These are phyloP conservation scores for Eutrema salsugineum DNA, from an alignment of 441 rosid genomes.

Conservation along the genomic window DNA sequence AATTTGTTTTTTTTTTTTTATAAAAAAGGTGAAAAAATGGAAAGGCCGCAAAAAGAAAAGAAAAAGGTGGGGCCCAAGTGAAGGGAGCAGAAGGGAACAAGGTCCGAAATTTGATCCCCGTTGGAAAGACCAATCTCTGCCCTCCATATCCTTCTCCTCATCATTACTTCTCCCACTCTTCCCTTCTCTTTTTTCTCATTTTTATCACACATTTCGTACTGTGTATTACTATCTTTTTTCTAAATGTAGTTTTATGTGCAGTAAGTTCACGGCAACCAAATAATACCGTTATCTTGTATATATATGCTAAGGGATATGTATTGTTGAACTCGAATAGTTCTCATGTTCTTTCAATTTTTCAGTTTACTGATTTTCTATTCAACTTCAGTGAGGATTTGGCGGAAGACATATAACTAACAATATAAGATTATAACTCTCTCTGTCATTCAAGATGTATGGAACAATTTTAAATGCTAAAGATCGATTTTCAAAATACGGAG, in stretches of 20 bases:
- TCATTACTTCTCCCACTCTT: slow-evolving; percentile 74
- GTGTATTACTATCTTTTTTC: background rate
- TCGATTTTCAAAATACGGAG: background rate
- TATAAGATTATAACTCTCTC: no score
- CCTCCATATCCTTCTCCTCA: slow-evolving; percentile 48
- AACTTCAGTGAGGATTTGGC: no score
- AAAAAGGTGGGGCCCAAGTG: slow-evolving; percentile 37
- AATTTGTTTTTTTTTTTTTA: no score
- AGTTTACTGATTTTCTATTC: no score
- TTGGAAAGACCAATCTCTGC: slow-evolving; percentile 39
- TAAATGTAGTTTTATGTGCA: background rate
- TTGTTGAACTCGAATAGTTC: background rate
- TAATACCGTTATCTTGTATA: background rate
- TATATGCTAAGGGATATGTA: background rate
- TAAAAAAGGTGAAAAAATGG: background rate
- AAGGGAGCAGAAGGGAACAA: slow-evolving; percentile 49
- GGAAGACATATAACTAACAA: background rate
- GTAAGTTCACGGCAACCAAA: background rate
- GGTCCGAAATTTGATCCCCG: slow-evolving; percentile 43
- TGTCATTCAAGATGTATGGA: background rate
- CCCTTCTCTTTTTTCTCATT: background rate
- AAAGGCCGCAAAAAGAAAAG: background rate
- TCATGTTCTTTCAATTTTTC: background rate
- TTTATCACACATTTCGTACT: background rate
- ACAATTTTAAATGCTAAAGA: background rate